A percentile compares a stretch with the other conserved stretches of the same genome.
phyloP scores from a whole-genome alignment of 1,284 basidiomycete genomes.

The Leccinum fuscescens region DNA sequence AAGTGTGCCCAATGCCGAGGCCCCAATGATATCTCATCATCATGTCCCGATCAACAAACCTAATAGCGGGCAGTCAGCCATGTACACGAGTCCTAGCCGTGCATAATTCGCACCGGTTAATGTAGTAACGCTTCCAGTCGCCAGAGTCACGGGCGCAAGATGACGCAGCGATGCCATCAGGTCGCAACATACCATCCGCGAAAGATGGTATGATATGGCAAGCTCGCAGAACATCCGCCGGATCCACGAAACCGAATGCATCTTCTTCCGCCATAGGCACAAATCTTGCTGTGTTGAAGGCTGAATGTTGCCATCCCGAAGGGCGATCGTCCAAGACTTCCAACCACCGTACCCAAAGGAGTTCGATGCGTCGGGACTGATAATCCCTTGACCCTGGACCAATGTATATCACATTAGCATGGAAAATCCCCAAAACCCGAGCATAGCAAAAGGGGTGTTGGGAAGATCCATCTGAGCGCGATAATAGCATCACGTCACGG shows the following conservation, averaged over 20 bases:
- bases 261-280: not conserved
- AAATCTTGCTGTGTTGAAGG: not conserved
- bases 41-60: not conserved
- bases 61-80: not conserved
- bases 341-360: not conserved
- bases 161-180: not conserved
- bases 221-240: not conserved
- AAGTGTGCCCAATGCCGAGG: not conserved
- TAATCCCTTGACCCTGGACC: not conserved
- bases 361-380: not conserved
- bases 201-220: not conserved
- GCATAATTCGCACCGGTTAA: not conserved
- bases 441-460: not conserved
- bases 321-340: not conserved
- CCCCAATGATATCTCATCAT: conserved; percentile 1
- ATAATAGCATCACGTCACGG: not conserved
- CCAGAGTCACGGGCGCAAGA: not conserved
- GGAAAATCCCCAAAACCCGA: not conserved
- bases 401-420: not conserved
- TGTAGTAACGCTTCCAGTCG: not conserved
- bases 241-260: not conserved
- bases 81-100: not conserved
- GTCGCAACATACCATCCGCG: too few species aligned
- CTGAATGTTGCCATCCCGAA: not conserved
- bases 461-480: not conserved